A percentile compares a stretch with the other conserved stretches of the same genome.
Evolutionary conservation across 129 eudicot genomes (phyloP).

Genomic region (Glebionis coronaria): DNA sequence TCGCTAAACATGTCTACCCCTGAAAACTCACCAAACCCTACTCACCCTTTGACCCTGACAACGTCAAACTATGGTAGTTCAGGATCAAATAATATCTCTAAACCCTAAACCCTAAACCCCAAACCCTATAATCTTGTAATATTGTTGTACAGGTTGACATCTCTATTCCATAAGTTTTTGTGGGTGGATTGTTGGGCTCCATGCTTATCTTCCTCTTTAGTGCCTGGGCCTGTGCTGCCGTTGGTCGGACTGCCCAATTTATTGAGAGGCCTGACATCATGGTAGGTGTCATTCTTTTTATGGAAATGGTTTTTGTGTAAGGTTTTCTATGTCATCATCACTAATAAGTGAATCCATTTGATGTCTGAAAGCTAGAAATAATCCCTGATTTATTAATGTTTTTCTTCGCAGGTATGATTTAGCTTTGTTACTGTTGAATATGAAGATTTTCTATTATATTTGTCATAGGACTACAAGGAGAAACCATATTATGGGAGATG

Average conservation of each 20-base stretch:
- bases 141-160: constrained; percentile 73
- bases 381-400: background rate
- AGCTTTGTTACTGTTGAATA: background rate
- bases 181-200: constrained; percentile 94
- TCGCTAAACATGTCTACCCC: too few relatives aligned
- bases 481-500: constrained; percentile 97
- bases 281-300: too few relatives aligned
- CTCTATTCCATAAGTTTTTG: constrained; percentile 94
- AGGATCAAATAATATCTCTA: too few relatives aligned
- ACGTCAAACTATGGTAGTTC: too few relatives aligned
- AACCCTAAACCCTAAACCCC: too few relatives aligned
- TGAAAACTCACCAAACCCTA: too few relatives aligned
- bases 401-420: background rate
- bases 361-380: background rate
- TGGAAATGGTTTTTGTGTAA: too few relatives aligned
- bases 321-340: too few relatives aligned
- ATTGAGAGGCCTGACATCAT: too few relatives aligned
- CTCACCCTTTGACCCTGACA: too few relatives aligned
- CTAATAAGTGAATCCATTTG: background rate
- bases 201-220: constrained; percentile 96
- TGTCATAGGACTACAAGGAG: constrained; percentile 75
- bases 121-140: constrained; percentile 8
- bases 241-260: constrained; percentile 98
- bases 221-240: constrained; percentile 99
- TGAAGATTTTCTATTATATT: background rate